phyloP scores from a whole-genome alignment of 2,329 filamentous ascomycete species.

The Fusarium gaditjirri region DNA sequence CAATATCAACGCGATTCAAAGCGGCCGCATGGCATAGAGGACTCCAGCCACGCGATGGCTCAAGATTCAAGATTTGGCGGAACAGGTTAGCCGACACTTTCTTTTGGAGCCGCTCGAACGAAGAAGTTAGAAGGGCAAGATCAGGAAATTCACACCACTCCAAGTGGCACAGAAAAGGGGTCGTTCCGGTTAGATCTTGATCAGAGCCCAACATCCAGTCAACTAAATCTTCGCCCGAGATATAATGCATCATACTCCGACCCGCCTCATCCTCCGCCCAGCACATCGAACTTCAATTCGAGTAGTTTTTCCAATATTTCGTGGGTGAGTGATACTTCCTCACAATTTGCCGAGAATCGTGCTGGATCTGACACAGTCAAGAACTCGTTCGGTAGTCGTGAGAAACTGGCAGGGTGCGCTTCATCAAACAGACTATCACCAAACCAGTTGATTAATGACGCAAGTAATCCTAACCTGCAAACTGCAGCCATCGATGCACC shows the following conservation, averaged over 20 bases:
- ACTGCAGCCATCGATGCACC: neutral
- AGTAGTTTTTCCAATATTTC: accelerated
- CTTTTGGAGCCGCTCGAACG: neutral
- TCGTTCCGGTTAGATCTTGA: neutral
- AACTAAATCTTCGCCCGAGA: neutral
- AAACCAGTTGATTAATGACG: neutral
- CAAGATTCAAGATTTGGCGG: conserved; percentile 1
- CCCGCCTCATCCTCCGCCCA: neutral
- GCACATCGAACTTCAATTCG: neutral
- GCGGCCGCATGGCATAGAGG: conserved; percentile 11
- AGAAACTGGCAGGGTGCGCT: neutral
- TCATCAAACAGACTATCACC: neutral
- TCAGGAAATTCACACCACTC: neutral
- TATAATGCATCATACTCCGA: conserved; percentile 5
- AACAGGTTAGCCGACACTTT: neutral
- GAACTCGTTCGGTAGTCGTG: neutral
- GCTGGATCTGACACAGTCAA: accelerated
- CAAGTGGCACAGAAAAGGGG: conserved; percentile 16
- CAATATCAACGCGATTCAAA: neutral
- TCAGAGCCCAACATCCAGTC: neutral
- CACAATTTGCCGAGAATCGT: neutral
- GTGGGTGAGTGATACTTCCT: accelerated
- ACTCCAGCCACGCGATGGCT: conserved; percentile 18
- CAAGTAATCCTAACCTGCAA: neutral
- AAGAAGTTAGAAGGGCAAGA: neutral